Base-by-base conservation (phyloP, 805 yeast species). In the Cephaloascus albidus region DNA sequence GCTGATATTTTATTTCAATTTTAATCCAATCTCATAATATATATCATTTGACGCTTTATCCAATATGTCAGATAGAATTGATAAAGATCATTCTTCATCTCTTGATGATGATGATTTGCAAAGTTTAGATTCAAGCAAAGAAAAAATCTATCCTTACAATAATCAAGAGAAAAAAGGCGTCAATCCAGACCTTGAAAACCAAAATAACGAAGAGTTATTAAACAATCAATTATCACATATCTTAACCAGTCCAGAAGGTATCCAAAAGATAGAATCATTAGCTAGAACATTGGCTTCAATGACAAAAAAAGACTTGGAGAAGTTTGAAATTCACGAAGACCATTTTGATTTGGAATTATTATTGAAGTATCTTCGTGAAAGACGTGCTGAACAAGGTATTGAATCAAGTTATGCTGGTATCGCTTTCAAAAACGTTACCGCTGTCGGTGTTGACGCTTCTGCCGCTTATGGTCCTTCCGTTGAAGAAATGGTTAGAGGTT, bases 391-490 rank as follows among this genome's bases (percentile, higher is more conserved):
- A 39, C 72, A 68, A 50, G 72, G 74, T 43, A 68, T 69, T 38
- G 71, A 65, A 49, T 63, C 70, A 2, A 63, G 70, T 41, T 67
- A 64, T 38, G 65, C 74, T 3, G 84, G 84, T 55, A 63, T 70
- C 36, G 71, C 71, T 3, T 65, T 70, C 49, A 67, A 58, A 42
- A 53, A 57, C 37, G 45, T 70, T 12, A 68, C 72, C 4, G 67
- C 72, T 39, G 58, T 66, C 46, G 76, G 73, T 55, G 48, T 64
- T 39, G 81, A 77, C 44, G 68, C 76, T 17, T 73, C 75, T 20
- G 74, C 75, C 36, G 72, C 75, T 12, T 67, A 60, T 49, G 73
- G 72, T 37, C 72, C 73, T 20, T 63, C 71, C n/a, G 67, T 68
- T 20, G 63, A 57, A 26, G 72, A 70, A 50, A 55, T 67, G 65